Evolutionary conservation across 1,139 yeast species (phyloP), one percentile per base, ranked within the genome.

Genomic region (Suhomyces chickasaworum): DNA sequence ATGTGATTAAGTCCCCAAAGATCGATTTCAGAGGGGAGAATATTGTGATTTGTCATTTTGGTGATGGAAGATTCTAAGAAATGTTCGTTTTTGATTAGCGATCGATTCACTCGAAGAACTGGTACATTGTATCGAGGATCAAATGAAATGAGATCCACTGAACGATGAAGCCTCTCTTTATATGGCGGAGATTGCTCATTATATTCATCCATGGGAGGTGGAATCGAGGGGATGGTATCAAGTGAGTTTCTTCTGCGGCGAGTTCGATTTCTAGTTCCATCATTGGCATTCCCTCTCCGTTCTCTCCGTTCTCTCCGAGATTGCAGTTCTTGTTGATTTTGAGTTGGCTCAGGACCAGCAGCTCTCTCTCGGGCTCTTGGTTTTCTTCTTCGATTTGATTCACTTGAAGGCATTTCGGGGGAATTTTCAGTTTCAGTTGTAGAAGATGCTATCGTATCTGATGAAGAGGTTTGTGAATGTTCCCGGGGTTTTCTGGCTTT

Each of bases 121-220:
- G 78, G 78, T 4, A 52, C 45, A 1, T 64, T 52, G 48, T 66
- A 72, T 33, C 78, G 52, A 6, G 75, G 71, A 55, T 74, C 78
- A 55, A 68, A 73, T 5, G 77, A 71, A 16, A 74, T 52, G 30
- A 72, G 53, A 49, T 74, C 79, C 13, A 66, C 59, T 44, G 60
- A 59, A 38, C 63, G 61, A 48, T 73, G 76, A 32, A 74, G 65
- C 9, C 57, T 58, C 18, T 67, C 73, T 32, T 66, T 58, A 50
- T 73, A 74, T 1, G 77, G 73, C 3, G 79, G 79, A 2, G 66
- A 58, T 15, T 53, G 37, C 22, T 25, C 44, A 12, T 27, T 41
- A 34, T 46, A 48, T 29, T 48, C 51, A 34, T 48, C 51, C 47
- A 42, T 42, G 23, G 51, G 52, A 6, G 52, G 51, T 4, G 50